Evolutionary conservation across 805 yeast species (phyloP).

Genomic region (Cyberlindnera euphorbiae): DNA sequence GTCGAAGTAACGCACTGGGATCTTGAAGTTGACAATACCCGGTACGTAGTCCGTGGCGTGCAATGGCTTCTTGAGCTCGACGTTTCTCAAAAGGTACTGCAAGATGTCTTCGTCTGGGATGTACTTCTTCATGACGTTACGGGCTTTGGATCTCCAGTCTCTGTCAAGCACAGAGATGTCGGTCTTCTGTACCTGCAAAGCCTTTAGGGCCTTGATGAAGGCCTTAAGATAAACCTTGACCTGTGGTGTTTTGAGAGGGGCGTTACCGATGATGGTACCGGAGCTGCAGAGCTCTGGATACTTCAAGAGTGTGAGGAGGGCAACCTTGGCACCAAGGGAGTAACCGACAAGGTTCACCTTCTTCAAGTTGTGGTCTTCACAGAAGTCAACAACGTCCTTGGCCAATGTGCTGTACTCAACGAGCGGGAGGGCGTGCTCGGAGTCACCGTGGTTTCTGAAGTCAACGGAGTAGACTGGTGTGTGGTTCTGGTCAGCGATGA

Average conservation of each 20-base stretch:
- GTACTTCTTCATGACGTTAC: conserved; percentile 15
- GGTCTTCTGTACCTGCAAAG: conserved; percentile 30
- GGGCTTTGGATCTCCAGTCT: conserved; percentile 26
- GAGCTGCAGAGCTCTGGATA: conserved; percentile 35
- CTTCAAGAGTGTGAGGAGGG: conserved; percentile 38
- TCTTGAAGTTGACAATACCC: conserved; percentile 26
- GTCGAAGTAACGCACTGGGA: conserved; percentile 27
- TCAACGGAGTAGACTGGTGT: conserved; percentile 38
- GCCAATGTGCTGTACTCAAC: conserved; percentile 36
- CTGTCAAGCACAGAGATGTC: conserved; percentile 22
- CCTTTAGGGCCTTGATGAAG: conserved; percentile 37
- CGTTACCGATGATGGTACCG: conserved; percentile 42
- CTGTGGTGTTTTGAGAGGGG: conserved; percentile 32
- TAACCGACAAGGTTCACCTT: conserved; percentile 37
- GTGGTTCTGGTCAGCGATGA: conserved; percentile 27
- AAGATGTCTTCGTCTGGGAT: conserved; percentile 26
- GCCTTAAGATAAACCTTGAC: conserved; percentile 30
- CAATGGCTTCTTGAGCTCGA: conserved; percentile 25
- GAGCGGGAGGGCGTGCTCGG: conserved; percentile 38
- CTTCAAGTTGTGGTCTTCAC: conserved; percentile 28
- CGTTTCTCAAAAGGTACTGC: conserved; percentile 34
- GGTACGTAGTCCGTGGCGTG: conserved; percentile 22
- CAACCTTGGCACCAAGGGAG: conserved; percentile 50
- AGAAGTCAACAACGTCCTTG: conserved; percentile 35
- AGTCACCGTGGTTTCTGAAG: conserved; percentile 45